Conservation (phyloP, 257 asterid genomes). For the Cordia subcordata region DNA sequence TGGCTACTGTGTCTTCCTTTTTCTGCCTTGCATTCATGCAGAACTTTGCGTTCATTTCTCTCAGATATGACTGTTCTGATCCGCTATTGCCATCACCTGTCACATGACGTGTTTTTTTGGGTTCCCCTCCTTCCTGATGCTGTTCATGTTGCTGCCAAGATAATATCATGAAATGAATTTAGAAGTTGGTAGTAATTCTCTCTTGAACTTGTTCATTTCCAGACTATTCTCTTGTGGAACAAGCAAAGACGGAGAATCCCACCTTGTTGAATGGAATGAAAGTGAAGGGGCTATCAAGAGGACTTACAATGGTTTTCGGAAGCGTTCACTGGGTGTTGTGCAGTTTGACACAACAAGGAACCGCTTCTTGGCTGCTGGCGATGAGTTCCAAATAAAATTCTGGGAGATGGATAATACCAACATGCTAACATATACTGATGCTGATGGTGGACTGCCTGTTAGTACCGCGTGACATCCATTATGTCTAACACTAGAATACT, state of each 20-base stretch:
- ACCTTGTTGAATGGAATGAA: constrained; percentile 72
- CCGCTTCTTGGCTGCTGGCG: constrained; percentile 59
- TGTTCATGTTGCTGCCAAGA: not conserved
- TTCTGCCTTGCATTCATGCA: no score
- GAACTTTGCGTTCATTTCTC: no score
- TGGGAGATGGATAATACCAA: constrained; percentile 71
- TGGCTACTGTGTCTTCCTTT: no score
- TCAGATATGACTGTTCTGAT: no score
- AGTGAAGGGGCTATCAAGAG: constrained; percentile 66
- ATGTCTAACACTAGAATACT: not conserved
- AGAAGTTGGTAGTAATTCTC: not conserved
- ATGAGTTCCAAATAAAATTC: constrained; percentile 53
- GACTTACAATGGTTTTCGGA: constrained; percentile 54
- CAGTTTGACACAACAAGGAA: constrained; percentile 63
- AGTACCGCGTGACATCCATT: constrained; percentile 9
- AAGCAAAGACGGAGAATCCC: constrained; percentile 63
- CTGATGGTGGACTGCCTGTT: constrained; percentile 67
- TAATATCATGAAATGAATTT: not conserved
- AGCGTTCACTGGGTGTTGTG: constrained; percentile 56
- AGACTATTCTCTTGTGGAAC: constrained; percentile 75
- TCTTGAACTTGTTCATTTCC: not conserved
- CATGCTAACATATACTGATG: constrained; percentile 48
- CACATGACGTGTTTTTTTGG: not conserved
- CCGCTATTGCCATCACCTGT: no score
- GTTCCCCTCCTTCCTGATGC: not conserved